Conservation (phyloP, 2,329 filamentous ascomycete genomes). For the Macrophomina tecta region DNA sequence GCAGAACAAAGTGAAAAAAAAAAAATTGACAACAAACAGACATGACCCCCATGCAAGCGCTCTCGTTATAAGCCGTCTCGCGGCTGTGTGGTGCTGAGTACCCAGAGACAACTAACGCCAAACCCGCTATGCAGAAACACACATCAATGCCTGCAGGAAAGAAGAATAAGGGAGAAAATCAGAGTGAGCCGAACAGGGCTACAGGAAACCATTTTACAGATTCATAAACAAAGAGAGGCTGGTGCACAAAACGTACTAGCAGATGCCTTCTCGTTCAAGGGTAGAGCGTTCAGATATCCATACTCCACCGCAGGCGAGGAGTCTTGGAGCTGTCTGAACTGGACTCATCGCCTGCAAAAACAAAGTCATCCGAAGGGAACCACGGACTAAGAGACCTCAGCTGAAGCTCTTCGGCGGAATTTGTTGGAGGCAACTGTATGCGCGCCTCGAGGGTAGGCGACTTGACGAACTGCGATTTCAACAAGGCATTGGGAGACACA, state of each 20-base stretch:
- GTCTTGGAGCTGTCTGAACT: constrained; percentile 45
- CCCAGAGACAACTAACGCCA: constrained; percentile 25
- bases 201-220: neutral
- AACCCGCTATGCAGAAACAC: constrained; percentile 25
- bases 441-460: constrained; percentile 46
- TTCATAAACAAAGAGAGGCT: constrained; percentile 10
- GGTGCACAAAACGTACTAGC: neutral
- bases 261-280: neutral
- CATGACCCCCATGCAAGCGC: constrained; percentile 26
- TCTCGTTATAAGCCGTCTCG: constrained; percentile 27
- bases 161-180: neutral
- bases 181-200: neutral
- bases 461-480: constrained; percentile 45
- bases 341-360: constrained; percentile 33
- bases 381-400: constrained; percentile 25
- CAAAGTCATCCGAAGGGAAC: constrained; percentile 32
- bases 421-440: constrained; percentile 43
- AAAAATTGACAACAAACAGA: constrained; percentile 8
- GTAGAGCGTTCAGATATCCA: constrained; percentile 46
- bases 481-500: constrained; percentile 41
- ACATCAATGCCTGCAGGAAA: constrained; percentile 18
- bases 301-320: constrained; percentile 48
- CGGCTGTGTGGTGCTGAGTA: constrained; percentile 16
- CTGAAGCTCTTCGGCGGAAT: constrained; percentile 39
- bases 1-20: neutral